Evolutionary conservation across 129 eudicot genomes (phyloP), one percentile per base, ranked within the genome.

Genomic region (Smallanthus sonchifolius): DNA sequence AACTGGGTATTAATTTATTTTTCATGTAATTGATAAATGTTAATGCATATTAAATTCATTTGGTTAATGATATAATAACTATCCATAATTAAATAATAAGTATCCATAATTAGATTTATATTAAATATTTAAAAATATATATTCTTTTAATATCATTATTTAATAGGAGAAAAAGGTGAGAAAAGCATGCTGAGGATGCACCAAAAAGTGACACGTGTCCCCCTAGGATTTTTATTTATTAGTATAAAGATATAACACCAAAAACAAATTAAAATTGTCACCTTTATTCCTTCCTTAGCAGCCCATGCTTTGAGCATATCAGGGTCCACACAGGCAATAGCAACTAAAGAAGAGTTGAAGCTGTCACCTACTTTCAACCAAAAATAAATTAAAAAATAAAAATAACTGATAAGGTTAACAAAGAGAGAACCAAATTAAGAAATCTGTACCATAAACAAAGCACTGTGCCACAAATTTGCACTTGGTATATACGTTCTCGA

Each of bases 391-490:
- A 44, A 59, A 6, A 11, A 55, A 32, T 1, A 56, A 19, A 28
- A 38, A n/a, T 0, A 44, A 6, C 6, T 13, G 47, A 45, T n/a
- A 75, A 67, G 4, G 37, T 15, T 69, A 74, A 13, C 42, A 76
- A 32, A 69, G 39, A 39, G 44, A 67, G 35, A 69, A 57, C 11
- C 3, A 10, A 77, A 44, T 45, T 2, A 38, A 69, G 54, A 40
- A 73, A 39, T 13, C 10, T 6, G 40, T 32, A 92, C 98, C 98
- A 73, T 89, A 76, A 36, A 92, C 83, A 81, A 92, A 89, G 87
- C 95, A 89, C 66, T 89, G 98, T 64, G 96, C 96, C 30, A 87
- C 88, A 73, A 82, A 92, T 67, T 89, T 89, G 96, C 96, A 82
- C 77, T 84, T 92, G 0, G 88, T 89, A 76, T 92, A 92, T 32